Percentiles rank a stretch among this genome's conserved stretches.
phyloP scores from a whole-genome alignment of 441 rosid genomes.

The Manihot esculenta region DNA sequence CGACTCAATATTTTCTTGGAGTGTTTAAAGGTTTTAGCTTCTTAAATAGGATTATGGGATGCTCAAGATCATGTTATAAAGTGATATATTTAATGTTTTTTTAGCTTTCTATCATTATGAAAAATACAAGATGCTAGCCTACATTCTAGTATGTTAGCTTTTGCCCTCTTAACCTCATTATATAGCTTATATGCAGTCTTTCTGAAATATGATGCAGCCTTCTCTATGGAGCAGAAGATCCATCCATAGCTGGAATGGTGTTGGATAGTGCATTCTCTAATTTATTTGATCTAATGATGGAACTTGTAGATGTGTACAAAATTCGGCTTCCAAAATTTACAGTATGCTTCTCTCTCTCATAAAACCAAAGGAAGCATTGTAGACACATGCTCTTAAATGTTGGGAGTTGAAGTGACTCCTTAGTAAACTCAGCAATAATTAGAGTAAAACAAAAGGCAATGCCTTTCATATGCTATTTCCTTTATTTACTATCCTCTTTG shows the following conservation, averaged over 20 bases:
- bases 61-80: constrained; percentile 16
- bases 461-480: neutral
- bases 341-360: constrained; percentile 38
- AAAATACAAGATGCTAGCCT: neutral
- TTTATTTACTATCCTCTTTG: neutral
- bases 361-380: neutral
- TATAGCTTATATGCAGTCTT: constrained; percentile 11
- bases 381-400: neutral
- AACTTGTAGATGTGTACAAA: constrained; percentile 92
- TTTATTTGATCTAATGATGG: constrained; percentile 95
- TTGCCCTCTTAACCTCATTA: neutral
- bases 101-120: constrained; percentile 15
- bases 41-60: constrained; percentile 11
- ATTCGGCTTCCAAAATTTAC: constrained; percentile 95
- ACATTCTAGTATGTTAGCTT: neutral
- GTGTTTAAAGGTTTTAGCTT: constrained; percentile 11
- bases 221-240: constrained; percentile 97
- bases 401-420: too few species aligned
- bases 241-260: constrained; percentile 96
- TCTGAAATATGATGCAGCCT: constrained; percentile 60
- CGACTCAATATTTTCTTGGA: constrained; percentile 1
- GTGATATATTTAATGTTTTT: constrained; percentile 7
- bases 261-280: constrained; percentile 95
- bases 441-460: neutral
- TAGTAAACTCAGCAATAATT: neutral